Base-by-base conservation (phyloP, 768 basidiomycete genomes). In the Podaxis sp. region DNA sequence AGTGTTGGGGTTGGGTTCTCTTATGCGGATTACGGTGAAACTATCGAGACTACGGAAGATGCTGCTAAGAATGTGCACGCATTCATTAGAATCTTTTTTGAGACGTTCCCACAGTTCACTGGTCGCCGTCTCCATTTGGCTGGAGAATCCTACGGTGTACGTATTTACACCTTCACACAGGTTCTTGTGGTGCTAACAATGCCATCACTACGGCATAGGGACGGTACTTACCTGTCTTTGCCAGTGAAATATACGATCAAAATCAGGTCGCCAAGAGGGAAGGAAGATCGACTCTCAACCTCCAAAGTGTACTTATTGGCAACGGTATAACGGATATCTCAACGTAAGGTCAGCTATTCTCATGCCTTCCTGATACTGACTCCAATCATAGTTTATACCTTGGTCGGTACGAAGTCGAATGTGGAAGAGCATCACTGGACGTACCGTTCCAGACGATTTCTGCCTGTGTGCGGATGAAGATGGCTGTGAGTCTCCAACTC, bases 71-170 rank as follows among this genome's bases (percentile, higher is more conserved):
- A 93, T 68, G 77, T 93, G 40, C 80, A 88, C 56, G 87, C 90
- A 0, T 93, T 93, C 74, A 78, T 93, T 58, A 77, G 83, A 2
- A 88, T 94, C 60, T 92, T 93, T 75, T 90, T 92, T 67, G 87
- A 92, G 66, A 86, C 87, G 0, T 95, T 93, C 76, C 77, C 80
- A 13, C 82, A 90, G 65, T 92, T 90, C 72, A 70, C 84, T 52
- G 89, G 88, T 7, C 75, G 91, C 26, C 77, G 83, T 0, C 78
- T 94, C 46, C 89, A 92, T 66, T 77, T 93, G 49, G 80, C 90
- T 0, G 92, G 91, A 36, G 91, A 93, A 75, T 91, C 88, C 1
- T 93, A 92, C 66, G 90, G 85, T 0, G 61, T 61, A 44, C 22
- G 58, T 60, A 11, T 38, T 30, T 15, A 40, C 24, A 51, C 48